Base-by-base conservation (phyloP, 2,329 filamentous ascomycete genomes). In the Pestalotiopsis sp. region DNA sequence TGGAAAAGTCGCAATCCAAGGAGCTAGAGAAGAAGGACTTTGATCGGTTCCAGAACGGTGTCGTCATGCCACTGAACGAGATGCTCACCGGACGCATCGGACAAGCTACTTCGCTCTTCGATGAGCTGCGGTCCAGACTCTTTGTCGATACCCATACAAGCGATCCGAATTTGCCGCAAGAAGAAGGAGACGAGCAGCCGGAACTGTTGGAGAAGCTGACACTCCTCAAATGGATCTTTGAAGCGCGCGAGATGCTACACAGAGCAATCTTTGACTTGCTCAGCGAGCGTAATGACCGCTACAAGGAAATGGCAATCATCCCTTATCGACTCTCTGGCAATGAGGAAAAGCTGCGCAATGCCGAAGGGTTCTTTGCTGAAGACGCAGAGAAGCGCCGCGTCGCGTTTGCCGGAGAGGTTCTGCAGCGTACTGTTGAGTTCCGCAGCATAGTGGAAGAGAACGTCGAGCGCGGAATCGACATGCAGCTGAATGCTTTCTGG, bases 401-500 rank as follows among this genome's bases (percentile, higher is more conserved):
- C 3, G 87, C 87, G 0, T 94, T 91, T 73, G 90, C 94, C 69
- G 87, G 89, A 66, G 92, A 94, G 72, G 89, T 91, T 0, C 83
- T 95, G 39, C 86, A 89, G 72, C 90, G 96, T 13, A 90, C 91
- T 23, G 89, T 93, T 73, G 90, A 92, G 25, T 95, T 98, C 77
- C 87, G 93, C 73, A 86, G 87, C 61, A 89, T 96, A 6, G 89
- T 98, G 38, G 94, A 97, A 78, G 87, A 91, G 73, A 96, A 96
- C 67, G 95, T 97, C 25, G 90, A 91, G 23, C 90, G 93, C 11
- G 96, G 95, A 17, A 94, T 98, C 12, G 94, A 98, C 78, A 89
- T 94, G 67, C 96, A 98, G 80, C 87, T 98, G 2, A 95, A 92
- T 11, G 95, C 95, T 0, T 99, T 98, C 79, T 99, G 96, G 96